Conservation (phyloP, 148 eudicot genomes). For the Polygonum aviculare region DNA sequence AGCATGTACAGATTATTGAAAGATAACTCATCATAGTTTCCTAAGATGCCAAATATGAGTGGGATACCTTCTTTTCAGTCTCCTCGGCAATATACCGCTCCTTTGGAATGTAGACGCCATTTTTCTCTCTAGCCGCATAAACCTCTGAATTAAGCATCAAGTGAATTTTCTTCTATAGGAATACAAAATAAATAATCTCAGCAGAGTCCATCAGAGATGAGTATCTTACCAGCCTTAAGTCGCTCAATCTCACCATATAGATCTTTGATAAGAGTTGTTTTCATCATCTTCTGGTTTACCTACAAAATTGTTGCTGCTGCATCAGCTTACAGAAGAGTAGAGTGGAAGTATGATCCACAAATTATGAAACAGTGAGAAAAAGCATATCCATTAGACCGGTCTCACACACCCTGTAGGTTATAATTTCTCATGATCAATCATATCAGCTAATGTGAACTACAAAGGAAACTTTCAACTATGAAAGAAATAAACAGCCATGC, state of each 20-base stretch:
- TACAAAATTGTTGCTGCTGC: constrained; percentile 10
- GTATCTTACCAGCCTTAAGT: constrained; percentile 56
- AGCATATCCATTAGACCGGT: neutral
- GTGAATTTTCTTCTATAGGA: neutral
- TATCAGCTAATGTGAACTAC: too few species aligned
- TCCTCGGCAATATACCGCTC: constrained; percentile 26
- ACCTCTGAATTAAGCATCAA: constrained; percentile 49
- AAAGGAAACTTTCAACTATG: too few species aligned
- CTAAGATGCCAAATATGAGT: neutral
- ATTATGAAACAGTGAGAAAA: neutral
- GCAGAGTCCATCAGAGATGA: neutral
- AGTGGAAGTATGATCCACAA: neutral
- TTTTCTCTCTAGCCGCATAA: constrained; percentile 51
- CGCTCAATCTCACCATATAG: constrained; percentile 89
- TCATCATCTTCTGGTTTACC: constrained; percentile 98
- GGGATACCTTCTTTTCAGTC: constrained; percentile 25
- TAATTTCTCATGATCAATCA: neutral
- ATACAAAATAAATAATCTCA: neutral
- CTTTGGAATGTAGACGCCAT: constrained; percentile 28
- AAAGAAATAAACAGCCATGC: too few species aligned
- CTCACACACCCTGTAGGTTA: neutral
- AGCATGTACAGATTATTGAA: neutral
- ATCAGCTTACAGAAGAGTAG: neutral
- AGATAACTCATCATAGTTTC: neutral
- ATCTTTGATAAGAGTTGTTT: constrained; percentile 82